These are phyloP conservation scores for Creolimax fragrantissima DNA, from an alignment of 78 protist species.

Conservation along the genomic window DNA sequence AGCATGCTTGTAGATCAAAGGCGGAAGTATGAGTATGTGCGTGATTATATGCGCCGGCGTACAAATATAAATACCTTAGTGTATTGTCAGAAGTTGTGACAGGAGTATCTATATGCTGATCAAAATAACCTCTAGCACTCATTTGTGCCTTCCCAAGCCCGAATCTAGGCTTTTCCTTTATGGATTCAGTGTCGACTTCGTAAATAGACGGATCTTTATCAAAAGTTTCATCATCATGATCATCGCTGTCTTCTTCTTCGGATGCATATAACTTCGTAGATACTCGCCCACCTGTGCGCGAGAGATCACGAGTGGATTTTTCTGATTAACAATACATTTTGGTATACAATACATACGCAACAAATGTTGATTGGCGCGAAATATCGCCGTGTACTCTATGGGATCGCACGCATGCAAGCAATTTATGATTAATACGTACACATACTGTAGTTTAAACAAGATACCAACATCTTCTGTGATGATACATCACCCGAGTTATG, in stretches of 20 bases:
- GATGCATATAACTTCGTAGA: background rate
- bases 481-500: too few species aligned
- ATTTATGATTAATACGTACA: background rate
- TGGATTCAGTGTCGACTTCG: background rate
- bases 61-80: background rate
- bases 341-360: too few species aligned
- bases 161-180: background rate
- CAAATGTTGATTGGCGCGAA: too few species aligned
- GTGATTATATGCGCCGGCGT: background rate
- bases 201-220: background rate
- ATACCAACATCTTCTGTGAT: too few species aligned
- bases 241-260: background rate
- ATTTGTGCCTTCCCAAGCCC: background rate
- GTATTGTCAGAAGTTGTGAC: background rate
- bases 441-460: background rate
- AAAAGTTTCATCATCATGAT: background rate
- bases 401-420: too few species aligned
- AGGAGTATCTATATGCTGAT: background rate
- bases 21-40: background rate
- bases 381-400: too few species aligned
- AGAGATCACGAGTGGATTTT: background rate
- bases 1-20: background rate
- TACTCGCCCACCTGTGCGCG: background rate
- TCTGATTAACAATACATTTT: background rate
- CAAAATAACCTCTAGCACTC: background rate